Percentiles rank a stretch among this genome's conserved stretches.
Evolutionary conservation across 768 basidiomycete species (phyloP).

Genomic region (Lactifluus rugatus): DNA sequence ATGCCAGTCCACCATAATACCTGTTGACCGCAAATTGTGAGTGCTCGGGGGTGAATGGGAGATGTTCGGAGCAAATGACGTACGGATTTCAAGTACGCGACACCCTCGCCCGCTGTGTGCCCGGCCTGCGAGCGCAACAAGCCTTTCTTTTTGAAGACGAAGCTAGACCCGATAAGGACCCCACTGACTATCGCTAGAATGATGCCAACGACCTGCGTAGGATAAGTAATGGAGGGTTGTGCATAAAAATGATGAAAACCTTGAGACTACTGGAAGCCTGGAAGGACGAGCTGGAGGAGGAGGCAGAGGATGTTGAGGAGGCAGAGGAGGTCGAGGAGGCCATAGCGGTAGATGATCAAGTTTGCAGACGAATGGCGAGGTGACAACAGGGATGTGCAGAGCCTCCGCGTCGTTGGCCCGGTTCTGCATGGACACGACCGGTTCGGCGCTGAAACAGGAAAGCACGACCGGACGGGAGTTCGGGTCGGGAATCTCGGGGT

Average conservation of each 20-base stretch:
- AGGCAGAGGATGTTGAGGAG: conserved; percentile 9
- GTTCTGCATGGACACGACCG: neutral
- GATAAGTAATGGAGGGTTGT: neutral
- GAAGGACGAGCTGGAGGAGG: conserved; percentile 8
- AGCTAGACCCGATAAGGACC: conserved; percentile 81
- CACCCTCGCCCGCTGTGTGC: conserved; percentile 71
- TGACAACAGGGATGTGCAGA: neutral
- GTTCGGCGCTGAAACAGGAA: neutral
- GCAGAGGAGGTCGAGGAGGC: conserved; percentile 10
- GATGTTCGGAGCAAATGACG: conserved; percentile 25
- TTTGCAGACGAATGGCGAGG: neutral
- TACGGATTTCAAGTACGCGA: conserved; percentile 91
- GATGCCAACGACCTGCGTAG: conserved; percentile 57
- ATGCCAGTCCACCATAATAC: conserved; percentile 92
- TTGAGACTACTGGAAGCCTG: conserved; percentile 16
- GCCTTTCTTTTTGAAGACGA: conserved; percentile 98
- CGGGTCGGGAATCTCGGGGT: neutral
- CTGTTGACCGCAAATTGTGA: conserved; percentile 30
- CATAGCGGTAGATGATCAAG: neutral
- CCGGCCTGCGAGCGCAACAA: conserved; percentile 74
- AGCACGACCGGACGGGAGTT: neutral
- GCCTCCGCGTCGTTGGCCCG: neutral
- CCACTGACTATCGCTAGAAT: conserved; percentile 71
- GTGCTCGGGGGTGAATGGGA: neutral
- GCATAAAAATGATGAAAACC: neutral